Evolutionary conservation across 169 alveolate genomes (phyloP), one percentile per base, ranked within the genome.

Genomic region (Plasmodium coatneyi): DNA sequence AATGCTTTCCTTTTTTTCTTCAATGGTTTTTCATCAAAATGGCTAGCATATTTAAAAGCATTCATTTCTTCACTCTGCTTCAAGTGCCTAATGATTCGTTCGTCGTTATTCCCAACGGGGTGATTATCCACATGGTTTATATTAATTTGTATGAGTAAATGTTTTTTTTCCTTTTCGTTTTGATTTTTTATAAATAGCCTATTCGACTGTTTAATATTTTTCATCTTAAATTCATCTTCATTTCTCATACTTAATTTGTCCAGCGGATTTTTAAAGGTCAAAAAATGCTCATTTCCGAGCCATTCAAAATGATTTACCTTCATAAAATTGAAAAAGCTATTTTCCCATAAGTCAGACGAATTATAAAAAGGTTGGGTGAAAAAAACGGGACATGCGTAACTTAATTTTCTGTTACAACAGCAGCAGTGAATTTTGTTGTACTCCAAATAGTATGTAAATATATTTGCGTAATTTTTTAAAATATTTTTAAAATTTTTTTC

Each of bases 391-490:
- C 90, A 89, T 25, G 94, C 90, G 71, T 78, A 78, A 79, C 39
- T 89, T 60, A 89, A 66, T 60, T 79, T 79, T 60, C 94, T 32
- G 49, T 78, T 89, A 25, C 94, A 89, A 79, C 94, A 89, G 32
- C 83, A 79, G 32, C 94, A 89, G 71, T 60, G 82, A 39, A 34
- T 80, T 79, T 78, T 89, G 19, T 79, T 89, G 49, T 89, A 41
- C 52, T 89, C 94, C 49, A 66, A 39, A 54, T 60, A 78, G 36
- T 43, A 79, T 36, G 81, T 79, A 34, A 89, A 89, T 19, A 89
- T 89, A 43, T 89, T 89, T 78, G 94, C 94, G 71, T 89, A 89
- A 70, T 89, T 89, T 52, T 89, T 89, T 89, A 89, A 79, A 79
- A 89, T 89, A 72, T 89, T 89, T 89, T 89, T 89, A 78, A 89